Base-by-base conservation (phyloP, 2,329 filamentous ascomycete genomes). In the Colletotrichum cereale region DNA sequence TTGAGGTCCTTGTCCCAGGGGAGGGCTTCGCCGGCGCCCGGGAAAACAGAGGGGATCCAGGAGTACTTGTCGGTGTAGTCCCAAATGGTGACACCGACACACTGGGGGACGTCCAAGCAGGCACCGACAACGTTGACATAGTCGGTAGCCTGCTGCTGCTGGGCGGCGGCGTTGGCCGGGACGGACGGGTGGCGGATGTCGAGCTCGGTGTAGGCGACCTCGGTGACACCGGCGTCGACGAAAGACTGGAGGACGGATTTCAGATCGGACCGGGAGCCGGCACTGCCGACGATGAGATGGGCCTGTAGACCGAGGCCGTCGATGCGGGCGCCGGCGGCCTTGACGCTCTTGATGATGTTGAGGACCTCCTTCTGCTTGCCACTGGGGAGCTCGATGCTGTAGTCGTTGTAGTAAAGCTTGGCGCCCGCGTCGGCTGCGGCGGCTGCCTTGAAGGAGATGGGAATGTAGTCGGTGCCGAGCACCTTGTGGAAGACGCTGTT, bases 221-320 rank as follows among this genome's bases (percentile, higher is more conserved):
- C 85, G 50, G 79, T 79, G 2, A 86, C 76, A 1, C 80, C 82
- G 3, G 85, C 82, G 14, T 78, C 80, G 47, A 87, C 89, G 29
- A 91, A 84, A 1, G 82, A 81, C 75, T 85, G 81, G 72, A 92
- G 82, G 26, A 89, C 87, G 18, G 75, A 82, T 38, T 7, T 84
- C 3, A 84, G 76, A 1, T 76, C 75, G 4, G 77, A 78, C 73
- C 85, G 83, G 50, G 78, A 79, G 0, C 85, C 84, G 0, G 85
- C 80, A 3, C 75, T 72, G 63, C 84, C 84, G 0, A 83, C 82
- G 42, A 83, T 82, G 70, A 87, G 84, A 77, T 89, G 87, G 0
- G 80, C 80, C 75, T 89, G 86, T 53, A 88, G 74, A 2, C 87
- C 87, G 2, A 89, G 81, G 55, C 87, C 86, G 72, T 88, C 85